phyloP scores from a whole-genome alignment of 2,329 filamentous ascomycete species.

The Penicillium occitanis region DNA sequence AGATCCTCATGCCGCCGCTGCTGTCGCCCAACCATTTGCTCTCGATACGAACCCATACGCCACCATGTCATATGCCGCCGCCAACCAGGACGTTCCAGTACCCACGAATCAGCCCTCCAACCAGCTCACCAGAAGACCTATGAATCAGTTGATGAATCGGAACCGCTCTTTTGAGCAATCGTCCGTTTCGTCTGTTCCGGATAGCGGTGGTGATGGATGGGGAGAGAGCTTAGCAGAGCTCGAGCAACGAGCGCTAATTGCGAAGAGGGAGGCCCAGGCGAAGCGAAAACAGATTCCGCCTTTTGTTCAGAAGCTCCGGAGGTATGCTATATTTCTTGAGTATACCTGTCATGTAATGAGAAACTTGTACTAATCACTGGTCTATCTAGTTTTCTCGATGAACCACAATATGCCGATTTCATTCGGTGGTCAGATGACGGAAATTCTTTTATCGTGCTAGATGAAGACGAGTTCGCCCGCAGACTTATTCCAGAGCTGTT shows the following conservation, averaged over 20 bases:
- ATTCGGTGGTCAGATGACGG: constrained; percentile 97
- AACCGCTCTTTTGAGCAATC: constrained; percentile 42
- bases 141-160: constrained; percentile 42
- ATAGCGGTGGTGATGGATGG: constrained; percentile 41
- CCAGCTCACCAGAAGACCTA: constrained; percentile 44
- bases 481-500: constrained; percentile 73
- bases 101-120: constrained; percentile 43
- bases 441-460: constrained; percentile 92
- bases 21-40: constrained; percentile 32
- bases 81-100: constrained; percentile 54
- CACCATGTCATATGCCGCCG: constrained; percentile 30
- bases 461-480: constrained; percentile 85
- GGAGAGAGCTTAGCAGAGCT: constrained; percentile 71
- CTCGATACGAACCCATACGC: constrained; percentile 43
- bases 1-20: constrained; percentile 36
- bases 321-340: constrained; percentile 56
- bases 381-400: constrained; percentile 78
- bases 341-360: constrained; percentile 1
- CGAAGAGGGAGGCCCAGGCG: constrained; percentile 81
- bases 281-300: constrained; percentile 96
- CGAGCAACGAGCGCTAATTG: constrained; percentile 74
- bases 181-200: constrained; percentile 25
- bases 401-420: constrained; percentile 86
- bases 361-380: constrained; percentile 20
- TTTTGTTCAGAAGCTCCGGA: constrained; percentile 97